Conservation (phyloP, 176 grass and related monocot genomes). For the Hordeum marinum region DNA sequence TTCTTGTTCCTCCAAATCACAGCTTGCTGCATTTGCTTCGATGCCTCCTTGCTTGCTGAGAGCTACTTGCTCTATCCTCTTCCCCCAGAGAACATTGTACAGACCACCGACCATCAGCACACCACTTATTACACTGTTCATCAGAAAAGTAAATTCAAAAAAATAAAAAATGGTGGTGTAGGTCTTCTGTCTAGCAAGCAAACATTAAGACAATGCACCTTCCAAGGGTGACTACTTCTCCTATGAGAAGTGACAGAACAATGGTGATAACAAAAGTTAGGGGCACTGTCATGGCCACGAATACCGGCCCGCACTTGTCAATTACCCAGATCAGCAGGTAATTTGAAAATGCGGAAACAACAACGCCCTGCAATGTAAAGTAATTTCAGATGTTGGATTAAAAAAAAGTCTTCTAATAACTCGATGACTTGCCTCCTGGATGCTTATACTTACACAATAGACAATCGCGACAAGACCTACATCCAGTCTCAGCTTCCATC, state of each 20-base stretch:
- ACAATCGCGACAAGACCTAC: constrained; percentile 26
- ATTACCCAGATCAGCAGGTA: constrained; percentile 47
- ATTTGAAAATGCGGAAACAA: constrained; percentile 16
- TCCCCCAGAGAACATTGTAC: constrained; percentile 45
- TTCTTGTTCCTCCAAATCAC: constrained; percentile 22
- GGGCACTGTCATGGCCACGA: constrained; percentile 37
- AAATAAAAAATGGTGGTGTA: not conserved
- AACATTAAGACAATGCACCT: constrained; percentile 15
- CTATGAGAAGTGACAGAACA: constrained; percentile 28
- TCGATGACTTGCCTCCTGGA: not conserved
- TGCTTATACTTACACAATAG: constrained; percentile 32
- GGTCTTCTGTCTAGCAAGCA: not conserved
- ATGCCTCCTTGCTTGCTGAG: not conserved
- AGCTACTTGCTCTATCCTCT: constrained; percentile 37
- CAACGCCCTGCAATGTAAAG: constrained; percentile 19
- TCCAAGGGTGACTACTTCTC: constrained; percentile 41
- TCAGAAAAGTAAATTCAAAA: not conserved
- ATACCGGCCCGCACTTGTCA: constrained; percentile 40
- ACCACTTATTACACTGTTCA: constrained; percentile 39
- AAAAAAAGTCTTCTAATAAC: not conserved
- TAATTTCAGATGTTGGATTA: not conserved
- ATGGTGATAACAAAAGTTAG: constrained; percentile 42
- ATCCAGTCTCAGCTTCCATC: constrained; percentile 49
- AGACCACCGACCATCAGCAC: constrained; percentile 44
- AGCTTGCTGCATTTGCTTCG: not conserved